These are phyloP conservation scores for Trichomonascaceae sp. DNA, from an alignment of 1,139 yeast genomes.

Conservation along the genomic window DNA sequence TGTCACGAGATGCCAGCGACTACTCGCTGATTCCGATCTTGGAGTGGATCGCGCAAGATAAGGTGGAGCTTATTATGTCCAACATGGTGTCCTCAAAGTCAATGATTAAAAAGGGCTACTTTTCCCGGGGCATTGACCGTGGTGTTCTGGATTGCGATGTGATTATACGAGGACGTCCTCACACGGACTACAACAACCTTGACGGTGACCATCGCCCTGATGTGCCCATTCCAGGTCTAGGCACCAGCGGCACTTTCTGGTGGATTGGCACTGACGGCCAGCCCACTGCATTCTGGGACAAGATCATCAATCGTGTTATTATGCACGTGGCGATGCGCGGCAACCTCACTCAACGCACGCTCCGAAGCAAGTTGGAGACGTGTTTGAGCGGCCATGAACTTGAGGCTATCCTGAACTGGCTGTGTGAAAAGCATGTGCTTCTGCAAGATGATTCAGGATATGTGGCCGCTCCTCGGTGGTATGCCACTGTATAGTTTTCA, in stretches of 20 bases:
- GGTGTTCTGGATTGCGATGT: conserved; percentile 54
- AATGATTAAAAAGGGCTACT: no score
- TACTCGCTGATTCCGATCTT: conserved; percentile 46
- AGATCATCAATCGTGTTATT: conserved; percentile 40
- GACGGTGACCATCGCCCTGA: conserved; percentile 6
- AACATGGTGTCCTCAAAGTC: no score
- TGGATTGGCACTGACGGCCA: background rate
- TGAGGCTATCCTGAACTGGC: no score
- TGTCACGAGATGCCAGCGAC: conserved; percentile 46
- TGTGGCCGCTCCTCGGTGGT: no score
- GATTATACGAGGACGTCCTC: conserved; percentile 11
- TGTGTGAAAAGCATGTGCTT: no score
- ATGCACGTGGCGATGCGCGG: conserved; percentile 29
- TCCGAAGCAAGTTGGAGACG: no score
- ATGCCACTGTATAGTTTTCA: no score
- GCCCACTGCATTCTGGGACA: conserved; percentile 37
- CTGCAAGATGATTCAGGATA: no score
- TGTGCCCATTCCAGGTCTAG: conserved; percentile 30
- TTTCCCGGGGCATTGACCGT: conserved; percentile 49
- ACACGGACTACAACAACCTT: conserved; percentile 4
- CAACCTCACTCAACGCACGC: no score
- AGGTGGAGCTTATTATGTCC: conserved; percentile 31
- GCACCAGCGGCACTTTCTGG: conserved; percentile 33
- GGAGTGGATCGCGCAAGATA: conserved; percentile 30
- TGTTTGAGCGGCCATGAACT: no score